These are phyloP conservation scores for Rhodotorula graminis DNA, from an alignment of 768 basidiomycete genomes.

Conservation along the genomic window DNA sequence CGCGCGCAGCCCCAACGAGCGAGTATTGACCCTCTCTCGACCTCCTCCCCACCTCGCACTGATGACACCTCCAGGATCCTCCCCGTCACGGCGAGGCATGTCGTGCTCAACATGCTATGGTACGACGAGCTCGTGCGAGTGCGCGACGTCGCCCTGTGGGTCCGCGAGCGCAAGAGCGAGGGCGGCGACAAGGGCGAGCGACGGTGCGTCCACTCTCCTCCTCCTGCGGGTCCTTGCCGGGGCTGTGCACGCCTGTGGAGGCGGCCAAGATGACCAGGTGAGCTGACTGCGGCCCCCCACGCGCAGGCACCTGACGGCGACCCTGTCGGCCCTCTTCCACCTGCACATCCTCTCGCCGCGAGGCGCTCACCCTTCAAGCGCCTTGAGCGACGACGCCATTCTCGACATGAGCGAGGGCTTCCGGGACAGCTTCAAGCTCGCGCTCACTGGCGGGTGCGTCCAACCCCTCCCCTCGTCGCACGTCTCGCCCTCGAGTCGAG, in stretches of 20 bases:
- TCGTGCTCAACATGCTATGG: constrained; percentile 85
- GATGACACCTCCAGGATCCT: constrained; percentile 56
- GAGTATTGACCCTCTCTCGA: neutral
- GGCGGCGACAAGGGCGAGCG: constrained; percentile 25
- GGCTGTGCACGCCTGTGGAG: too few relatives aligned
- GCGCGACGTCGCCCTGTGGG: constrained; percentile 63
- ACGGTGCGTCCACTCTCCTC: constrained; percentile 2
- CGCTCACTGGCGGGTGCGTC: constrained; percentile 77
- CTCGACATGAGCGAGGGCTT: constrained; percentile 63
- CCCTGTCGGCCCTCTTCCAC: constrained; percentile 60
- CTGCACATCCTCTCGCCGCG: constrained; percentile 62
- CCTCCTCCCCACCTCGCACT: neutral
- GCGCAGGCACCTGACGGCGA: constrained; percentile 57
- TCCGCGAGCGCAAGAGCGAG: constrained; percentile 53
- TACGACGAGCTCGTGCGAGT: constrained; percentile 66
- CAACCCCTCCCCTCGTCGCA: constrained; percentile 27
- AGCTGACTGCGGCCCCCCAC: neutral
- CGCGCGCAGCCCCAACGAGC: fast-evolving
- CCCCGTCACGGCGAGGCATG: constrained; percentile 70
- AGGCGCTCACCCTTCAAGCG: neutral
- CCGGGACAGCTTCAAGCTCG: constrained; percentile 72
- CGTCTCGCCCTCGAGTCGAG: too few relatives aligned
- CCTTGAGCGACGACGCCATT: neutral
- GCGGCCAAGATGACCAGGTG: too few relatives aligned
- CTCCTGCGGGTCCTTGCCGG: too few relatives aligned